Evolutionary conservation across 176 grass and related monocot species (phyloP), one percentile per base, ranked within the genome.

Genomic region (Miscanthus lutarioriparius): DNA sequence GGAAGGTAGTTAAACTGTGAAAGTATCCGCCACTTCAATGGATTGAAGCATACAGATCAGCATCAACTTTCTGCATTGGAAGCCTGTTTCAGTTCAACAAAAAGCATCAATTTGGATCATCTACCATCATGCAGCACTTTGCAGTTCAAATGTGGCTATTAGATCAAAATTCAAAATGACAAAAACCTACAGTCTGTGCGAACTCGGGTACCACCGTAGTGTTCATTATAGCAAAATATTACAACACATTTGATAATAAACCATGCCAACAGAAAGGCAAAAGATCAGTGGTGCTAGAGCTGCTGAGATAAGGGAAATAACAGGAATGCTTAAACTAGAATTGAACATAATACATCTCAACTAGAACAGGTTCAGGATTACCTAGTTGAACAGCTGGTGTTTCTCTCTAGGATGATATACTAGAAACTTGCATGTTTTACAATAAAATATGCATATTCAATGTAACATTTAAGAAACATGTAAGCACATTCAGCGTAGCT

Each of bases 361-460:
- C 7, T 40, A 40, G 8, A 9, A 40, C 38, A 40, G 38, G 38
- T 40, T 40, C 38, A 1, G 1, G 38, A 40, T 40, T 40, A 40
- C 38, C 38, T 40, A 9, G 38, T 40, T 40, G 1, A 40, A 40
- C 38, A 33, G 37, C 41, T 28, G 56, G 27, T 30, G 38, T 70
- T n/a, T 87, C n/a, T n/a, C n/a, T n/a, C 20, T 15, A 22, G 83
- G 82, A 27, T 59, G 54, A 77, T 16, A 77, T 12, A 78, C 14
- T 6, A n/a, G 20, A n/a, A 4, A 40, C 19, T 39, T 43, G 36
- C 15, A 78, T 27, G 13, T 26, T 61, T 68, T 22, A 33, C 2
- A n/a, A 39, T 17, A 9, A 9, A 64, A 40, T 64, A 28, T 64
- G 62, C 49, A 72, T 73, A 38, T 15, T 68, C 20, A 53, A 10